Evolutionary conservation across 768 basidiomycete genomes (phyloP), one percentile per base, ranked within the genome.

Genomic region (Lactarius psammicola): DNA sequence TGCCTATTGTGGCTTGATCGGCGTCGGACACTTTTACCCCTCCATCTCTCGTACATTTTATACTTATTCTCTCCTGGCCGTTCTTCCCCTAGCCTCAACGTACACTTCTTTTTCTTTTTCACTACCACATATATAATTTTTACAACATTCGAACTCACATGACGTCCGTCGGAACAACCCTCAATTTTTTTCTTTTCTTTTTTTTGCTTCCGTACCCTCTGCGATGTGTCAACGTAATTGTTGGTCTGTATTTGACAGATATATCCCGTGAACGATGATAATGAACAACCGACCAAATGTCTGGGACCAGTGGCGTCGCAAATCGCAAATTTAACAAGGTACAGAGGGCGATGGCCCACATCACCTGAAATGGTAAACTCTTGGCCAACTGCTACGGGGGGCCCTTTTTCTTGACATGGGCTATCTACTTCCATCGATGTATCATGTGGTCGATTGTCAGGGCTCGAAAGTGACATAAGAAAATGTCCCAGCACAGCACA

Each of bases 251-350:
- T 57, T 57, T 26, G 56, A 36, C 54, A 57, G 33, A 57, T 51
- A 62, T 60, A 60, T 66, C 33, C 30, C 59, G 53, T 57, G 56
- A 64, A n/a, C 31, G 63, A 59, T 42, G 36, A 38, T 30, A 38
- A 46, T 34, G n/a, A 51, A 28, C 17, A 60, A 31, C 53, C 53
- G 53, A 5, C 55, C 64, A 55, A 56, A 33, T 33, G 44, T 40
- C 46, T 55, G 60, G 61, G 23, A n/a, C n/a, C 13, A 15, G 49
- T 51, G 49, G 49, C 49, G 49, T 51, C 23, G 13, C 13, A 15
- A 26, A 26, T 23, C 11, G 15, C 26, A 49, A 10, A 10, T 49
- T 38, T 15, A n/a, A 17, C 17, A 51, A 23, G 49, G 49, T 15
- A 23, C 49, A 23, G 49, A 26, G 49, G 6, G 13, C 46, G 46